A percentile compares a stretch with the other conserved stretches of the same genome.
phyloP scores from a whole-genome alignment of 2,329 filamentous ascomycete species.

The Fusarium humuli region DNA sequence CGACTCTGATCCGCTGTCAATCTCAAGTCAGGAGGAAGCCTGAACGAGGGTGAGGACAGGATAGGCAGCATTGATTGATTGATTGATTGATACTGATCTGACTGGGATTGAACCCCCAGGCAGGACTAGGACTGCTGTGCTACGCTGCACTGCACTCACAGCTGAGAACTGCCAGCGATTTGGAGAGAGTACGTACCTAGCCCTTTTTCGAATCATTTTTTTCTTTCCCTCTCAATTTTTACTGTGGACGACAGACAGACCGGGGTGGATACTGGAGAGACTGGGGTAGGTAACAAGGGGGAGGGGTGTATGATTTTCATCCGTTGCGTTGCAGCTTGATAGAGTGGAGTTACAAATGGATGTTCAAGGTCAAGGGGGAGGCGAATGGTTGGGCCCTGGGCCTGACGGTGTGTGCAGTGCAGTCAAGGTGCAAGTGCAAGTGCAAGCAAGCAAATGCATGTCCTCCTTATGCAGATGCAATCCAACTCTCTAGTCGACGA shows the following conservation, averaged over 20 bases:
- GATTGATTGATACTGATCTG: conserved; percentile 34
- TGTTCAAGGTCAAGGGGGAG: conserved; percentile 38
- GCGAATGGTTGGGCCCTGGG: conserved; percentile 30
- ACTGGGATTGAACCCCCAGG: conserved; percentile 26
- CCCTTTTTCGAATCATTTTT: conserved; percentile 32
- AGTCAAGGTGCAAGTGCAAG: background rate
- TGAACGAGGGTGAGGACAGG: conserved; percentile 22
- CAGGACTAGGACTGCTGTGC: conserved; percentile 14
- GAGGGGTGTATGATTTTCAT: conserved; percentile 38
- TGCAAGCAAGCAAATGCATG: conserved; percentile 23
- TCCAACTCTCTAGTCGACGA: conserved; percentile 11
- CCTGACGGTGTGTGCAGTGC: conserved; percentile 14
- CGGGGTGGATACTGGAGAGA: conserved; percentile 44
- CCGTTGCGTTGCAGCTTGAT: conserved; percentile 27
- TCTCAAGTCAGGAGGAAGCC: conserved; percentile 41
- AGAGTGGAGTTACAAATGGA: conserved; percentile 27
- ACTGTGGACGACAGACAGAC: conserved; percentile 36
- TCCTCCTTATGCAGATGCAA: conserved; percentile 18
- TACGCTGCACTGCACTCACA: conserved; percentile 3
- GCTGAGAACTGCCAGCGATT: conserved; percentile 17
- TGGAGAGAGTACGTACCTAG: conserved; percentile 27
- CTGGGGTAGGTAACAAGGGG: conserved; percentile 39
- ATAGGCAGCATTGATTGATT: conserved; percentile 29
- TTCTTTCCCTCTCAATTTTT: conserved; percentile 12
- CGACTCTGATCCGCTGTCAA: conserved; percentile 31